Base-by-base conservation (phyloP, 2,329 filamentous ascomycete genomes). In the Stylonectria norvegica region DNA sequence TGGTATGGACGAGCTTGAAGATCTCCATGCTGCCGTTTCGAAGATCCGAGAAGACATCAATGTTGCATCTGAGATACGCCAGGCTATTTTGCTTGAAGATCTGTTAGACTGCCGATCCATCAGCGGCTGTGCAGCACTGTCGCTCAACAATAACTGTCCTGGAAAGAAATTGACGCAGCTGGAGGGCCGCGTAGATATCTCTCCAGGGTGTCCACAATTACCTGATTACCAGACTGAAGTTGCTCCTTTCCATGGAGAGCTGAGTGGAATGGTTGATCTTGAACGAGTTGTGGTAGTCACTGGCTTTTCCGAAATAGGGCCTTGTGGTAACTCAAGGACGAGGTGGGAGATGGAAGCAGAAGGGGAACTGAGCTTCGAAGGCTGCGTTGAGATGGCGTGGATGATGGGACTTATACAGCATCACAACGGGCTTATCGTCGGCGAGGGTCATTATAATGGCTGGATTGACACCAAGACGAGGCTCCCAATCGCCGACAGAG, bases 381-480 rank as follows among this genome's bases (percentile, higher is more conserved):
- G 90, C 14, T 95, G 89, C 59, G 83, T 95, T 48, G 90, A 96
- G 68, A 95, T 96, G 89, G 88, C 90, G 16, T 96, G 90, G 90
- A 86, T 95, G 63, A 96, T 95, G 88, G 89, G 89, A 57, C 78
- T 95, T 42, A 95, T 96, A 71, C 94, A 89, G 75, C 90, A 95
- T 66, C 85, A 93, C 73, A 95, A 95, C 55, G 89, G 89, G 18
- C 83, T 84, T 18, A 80, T 95, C 63, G 95, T 95, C 71, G 89
- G 89, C 63, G 85, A 93, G 70, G 83, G 83, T 52, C n/a, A n/a
- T n/a, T 95, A 95, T 71, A 86, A 89, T 50, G 89, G 89, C 54
- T 95, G 85, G 86, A 85, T 95, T 40, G 89, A 95, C 60, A 75
- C 80, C 66, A 95, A 95, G 74, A 66, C 78, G n/a, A n/a, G n/a